phyloP scores from a whole-genome alignment of 306 rosid species.

The Cucumis hystrix region DNA sequence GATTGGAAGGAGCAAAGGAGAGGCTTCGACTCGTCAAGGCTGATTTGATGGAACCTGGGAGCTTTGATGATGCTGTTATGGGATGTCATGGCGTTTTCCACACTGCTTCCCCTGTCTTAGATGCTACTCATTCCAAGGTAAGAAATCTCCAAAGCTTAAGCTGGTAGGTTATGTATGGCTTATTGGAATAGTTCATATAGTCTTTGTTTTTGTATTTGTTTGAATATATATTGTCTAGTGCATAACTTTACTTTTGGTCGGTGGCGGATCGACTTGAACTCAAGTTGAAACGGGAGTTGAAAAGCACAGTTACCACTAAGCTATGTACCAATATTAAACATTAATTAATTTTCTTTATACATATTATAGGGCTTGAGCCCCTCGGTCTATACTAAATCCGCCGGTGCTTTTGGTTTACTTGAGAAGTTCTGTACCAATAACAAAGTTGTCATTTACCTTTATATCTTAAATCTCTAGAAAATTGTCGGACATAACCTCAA shows the following conservation, averaged over 20 bases:
- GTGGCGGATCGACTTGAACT: too few relatives aligned
- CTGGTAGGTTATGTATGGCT: background rate
- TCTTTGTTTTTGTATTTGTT: background rate
- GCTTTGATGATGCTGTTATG: conserved; percentile 64
- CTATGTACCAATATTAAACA: too few relatives aligned
- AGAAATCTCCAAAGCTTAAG: background rate
- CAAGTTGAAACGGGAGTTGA: too few relatives aligned
- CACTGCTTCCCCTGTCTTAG: conserved; percentile 77
- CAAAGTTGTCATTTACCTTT: background rate
- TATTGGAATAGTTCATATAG: background rate
- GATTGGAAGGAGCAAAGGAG: conserved; percentile 70
- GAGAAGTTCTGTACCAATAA: background rate
- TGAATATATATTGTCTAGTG: background rate
- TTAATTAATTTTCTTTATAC: too few relatives aligned
- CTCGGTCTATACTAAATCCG: too few relatives aligned
- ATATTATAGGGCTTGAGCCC: too few relatives aligned
- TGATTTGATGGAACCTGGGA: conserved; percentile 54
- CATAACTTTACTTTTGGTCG: background rate
- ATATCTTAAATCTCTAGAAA: background rate
- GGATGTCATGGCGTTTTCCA: conserved; percentile 88
- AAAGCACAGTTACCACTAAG: too few relatives aligned
- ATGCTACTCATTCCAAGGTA: conserved; percentile 58
- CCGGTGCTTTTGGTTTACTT: background rate
- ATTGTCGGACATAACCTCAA: too few relatives aligned
- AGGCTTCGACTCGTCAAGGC: conserved; percentile 60